Conservation (phyloP, 495 filamentous ascomycete genomes). For the Podospora bellae-mahoneyi region DNA sequence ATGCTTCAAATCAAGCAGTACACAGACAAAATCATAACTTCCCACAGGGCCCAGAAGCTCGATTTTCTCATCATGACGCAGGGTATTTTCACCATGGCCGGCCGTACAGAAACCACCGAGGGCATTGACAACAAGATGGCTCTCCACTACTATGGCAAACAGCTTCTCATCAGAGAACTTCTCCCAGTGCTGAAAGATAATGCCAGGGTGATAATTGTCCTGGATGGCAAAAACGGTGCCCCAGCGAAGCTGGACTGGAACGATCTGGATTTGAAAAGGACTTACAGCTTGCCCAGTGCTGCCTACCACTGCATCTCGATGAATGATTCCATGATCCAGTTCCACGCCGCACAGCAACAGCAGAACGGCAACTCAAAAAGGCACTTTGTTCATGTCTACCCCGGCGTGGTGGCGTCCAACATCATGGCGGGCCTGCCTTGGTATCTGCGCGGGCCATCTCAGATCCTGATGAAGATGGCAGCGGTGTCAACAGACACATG, state of each 20-base stretch:
- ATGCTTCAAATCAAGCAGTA: constrained; percentile 27
- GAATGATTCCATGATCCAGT: constrained; percentile 26
- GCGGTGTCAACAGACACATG: constrained; percentile 19
- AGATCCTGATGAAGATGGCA: constrained; percentile 1
- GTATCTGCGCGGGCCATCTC: constrained; percentile 12
- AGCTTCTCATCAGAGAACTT: constrained; percentile 28
- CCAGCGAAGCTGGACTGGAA: constrained; percentile 25
- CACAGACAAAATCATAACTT: constrained; percentile 17
- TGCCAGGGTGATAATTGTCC: constrained; percentile 24
- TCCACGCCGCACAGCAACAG: constrained; percentile 17
- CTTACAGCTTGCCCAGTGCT: constrained; percentile 18
- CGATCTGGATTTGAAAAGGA: constrained; percentile 25
- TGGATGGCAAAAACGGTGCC: constrained; percentile 18
- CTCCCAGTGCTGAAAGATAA: constrained; percentile 18
- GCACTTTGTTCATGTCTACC: constrained; percentile 27
- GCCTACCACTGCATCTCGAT: constrained; percentile 25
- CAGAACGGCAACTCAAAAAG: constrained; percentile 1
- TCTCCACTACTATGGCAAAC: constrained; percentile 29
- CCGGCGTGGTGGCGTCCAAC: constrained; percentile 21
- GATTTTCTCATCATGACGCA: constrained; percentile 26
- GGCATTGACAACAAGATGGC: constrained; percentile 31
- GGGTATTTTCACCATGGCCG: constrained; percentile 24
- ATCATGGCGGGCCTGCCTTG: constrained; percentile 15
- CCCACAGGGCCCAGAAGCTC: constrained; percentile 11
- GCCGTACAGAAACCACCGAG: constrained; percentile 27